Base-by-base conservation (phyloP, 257 asterid genomes). In the Salvia hispanica region DNA sequence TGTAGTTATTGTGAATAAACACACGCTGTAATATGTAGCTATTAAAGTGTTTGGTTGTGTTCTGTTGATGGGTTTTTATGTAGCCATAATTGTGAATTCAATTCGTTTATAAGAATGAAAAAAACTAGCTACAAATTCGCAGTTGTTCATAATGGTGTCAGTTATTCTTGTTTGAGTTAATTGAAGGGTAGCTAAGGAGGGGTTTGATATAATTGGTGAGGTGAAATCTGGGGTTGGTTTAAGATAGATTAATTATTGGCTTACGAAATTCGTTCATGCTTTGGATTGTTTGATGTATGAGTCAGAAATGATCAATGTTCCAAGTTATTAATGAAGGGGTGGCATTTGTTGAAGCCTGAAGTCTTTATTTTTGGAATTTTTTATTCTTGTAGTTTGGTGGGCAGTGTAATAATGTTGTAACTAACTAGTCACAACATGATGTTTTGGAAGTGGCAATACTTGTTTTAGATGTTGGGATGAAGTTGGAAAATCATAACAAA, bases 11-110 rank as follows among this genome's bases (percentile, higher is more conserved):
- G 52, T 36, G 64, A 58, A n/a, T 63, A 62, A 67, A 42, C 37
- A n/a, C 40, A 31, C 7, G 14, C 6, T 57, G 52, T 44, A 25
- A 77, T 77, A 67, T 72, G 75, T 68, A 62, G n/a, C 56, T 74
- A n/a, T 64, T 74, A 64, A 72, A 64, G 66, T 14, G 25, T 25
- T 48, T 64, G 58, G 69, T 57, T 76, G 79, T 48, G 56, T 39
- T 53, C 68, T 50, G 44, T 79, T 75, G 73, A 59, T 79, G 79
- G 76, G 73, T 63, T 77, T 66, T 72, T 58, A 50, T 66, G 75
- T 63, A 37, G 64, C 66, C 60, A 52, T 58, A 61, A 68, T 11
- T 78, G 66, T 71, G 84, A 74, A 79, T 63, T 67, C 40, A 76
- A 74, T 67, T 70, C n/a, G 5, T 18, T 18, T 18, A 18, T 18